Evolutionary conservation across 2,329 filamentous ascomycete species (phyloP).

Genomic region (Annulohypoxylon truncatum): DNA sequence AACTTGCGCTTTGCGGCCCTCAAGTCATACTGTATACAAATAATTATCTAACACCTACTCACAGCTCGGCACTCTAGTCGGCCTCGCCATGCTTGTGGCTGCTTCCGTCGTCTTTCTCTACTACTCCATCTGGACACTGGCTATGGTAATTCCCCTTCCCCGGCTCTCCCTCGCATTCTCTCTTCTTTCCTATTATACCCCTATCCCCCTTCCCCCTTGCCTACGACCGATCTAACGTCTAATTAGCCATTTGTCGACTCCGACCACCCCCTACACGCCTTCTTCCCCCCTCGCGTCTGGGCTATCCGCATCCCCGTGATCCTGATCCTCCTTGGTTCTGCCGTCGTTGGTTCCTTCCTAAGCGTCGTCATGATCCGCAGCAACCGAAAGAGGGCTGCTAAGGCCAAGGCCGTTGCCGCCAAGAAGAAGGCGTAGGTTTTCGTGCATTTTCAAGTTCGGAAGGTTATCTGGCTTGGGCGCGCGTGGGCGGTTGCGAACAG

Average conservation of each 20-base stretch:
- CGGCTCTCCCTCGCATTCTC: slow-evolving; percentile 9
- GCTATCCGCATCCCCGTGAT: slow-evolving; percentile 98
- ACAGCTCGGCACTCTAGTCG: slow-evolving; percentile 88
- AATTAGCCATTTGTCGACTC: slow-evolving; percentile 94
- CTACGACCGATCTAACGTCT: slow-evolving; percentile 14
- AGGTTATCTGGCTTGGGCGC: not conserved
- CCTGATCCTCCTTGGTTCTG: slow-evolving; percentile 88
- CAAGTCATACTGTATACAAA: not conserved
- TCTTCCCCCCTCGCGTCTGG: slow-evolving; percentile 98
- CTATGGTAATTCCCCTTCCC: slow-evolving; percentile 76
- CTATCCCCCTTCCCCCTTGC: not conserved
- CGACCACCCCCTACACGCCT: slow-evolving; percentile 89
- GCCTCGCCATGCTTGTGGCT: slow-evolving; percentile 75
- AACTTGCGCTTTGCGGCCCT: not conserved
- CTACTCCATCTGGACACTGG: slow-evolving; percentile 96
- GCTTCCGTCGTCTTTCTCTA: slow-evolving; percentile 77
- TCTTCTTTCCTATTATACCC: slow-evolving; percentile 11
- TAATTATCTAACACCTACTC: slow-evolving; percentile 22
- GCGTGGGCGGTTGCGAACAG: not conserved
- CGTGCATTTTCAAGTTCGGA: not conserved
- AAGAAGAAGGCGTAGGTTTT: slow-evolving; percentile 82
- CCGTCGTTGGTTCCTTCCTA: slow-evolving; percentile 95
- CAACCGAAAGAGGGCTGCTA: slow-evolving; percentile 96
- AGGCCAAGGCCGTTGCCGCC: slow-evolving; percentile 80
- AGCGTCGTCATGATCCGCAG: slow-evolving; percentile 98